phyloP scores from a whole-genome alignment of 495 filamentous ascomycete species.

The Aspergillus homomorphus region DNA sequence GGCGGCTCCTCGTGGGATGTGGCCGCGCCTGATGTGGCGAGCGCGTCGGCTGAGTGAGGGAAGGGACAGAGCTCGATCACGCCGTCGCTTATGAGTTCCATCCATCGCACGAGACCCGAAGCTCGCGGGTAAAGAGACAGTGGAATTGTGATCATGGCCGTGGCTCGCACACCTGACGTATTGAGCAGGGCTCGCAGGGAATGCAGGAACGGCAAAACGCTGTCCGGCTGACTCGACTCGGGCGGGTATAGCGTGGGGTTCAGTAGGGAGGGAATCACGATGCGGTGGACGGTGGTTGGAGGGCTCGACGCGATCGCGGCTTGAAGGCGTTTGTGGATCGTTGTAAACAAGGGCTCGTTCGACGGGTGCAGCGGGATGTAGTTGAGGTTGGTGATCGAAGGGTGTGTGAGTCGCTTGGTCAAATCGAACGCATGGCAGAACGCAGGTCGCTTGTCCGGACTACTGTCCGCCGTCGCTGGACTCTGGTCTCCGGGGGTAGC shows the following conservation, averaged over 20 bases:
- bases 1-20: slow-evolving; percentile 66
- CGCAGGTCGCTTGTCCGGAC: slow-evolving; percentile 28
- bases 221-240: slow-evolving; percentile 59
- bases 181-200: slow-evolving; percentile 71
- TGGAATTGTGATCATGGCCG: slow-evolving; percentile 74
- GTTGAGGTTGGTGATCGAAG: slow-evolving; percentile 51
- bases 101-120: slow-evolving; percentile 79
- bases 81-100: slow-evolving; percentile 80
- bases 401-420: slow-evolving; percentile 71
- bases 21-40: slow-evolving; percentile 50
- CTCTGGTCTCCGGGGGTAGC: slow-evolving; percentile 26
- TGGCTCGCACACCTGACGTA: slow-evolving; percentile 60
- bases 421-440: slow-evolving; percentile 94
- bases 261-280: slow-evolving; percentile 79
- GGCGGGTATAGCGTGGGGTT: slow-evolving; percentile 78
- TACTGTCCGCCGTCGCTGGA: slow-evolving; percentile 18
- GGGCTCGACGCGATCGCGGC: slow-evolving; percentile 55
- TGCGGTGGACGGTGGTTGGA: slow-evolving; percentile 66
- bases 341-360: slow-evolving; percentile 59
- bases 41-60: slow-evolving; percentile 60
- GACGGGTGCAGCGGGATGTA: slow-evolving; percentile 53
- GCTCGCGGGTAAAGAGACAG: slow-evolving; percentile 76
- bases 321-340: slow-evolving; percentile 60
- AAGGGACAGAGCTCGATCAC: slow-evolving; percentile 88
- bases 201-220: slow-evolving; percentile 82